Conservation (phyloP, 257 asterid genomes). For the Solanum appendiculatum region DNA sequence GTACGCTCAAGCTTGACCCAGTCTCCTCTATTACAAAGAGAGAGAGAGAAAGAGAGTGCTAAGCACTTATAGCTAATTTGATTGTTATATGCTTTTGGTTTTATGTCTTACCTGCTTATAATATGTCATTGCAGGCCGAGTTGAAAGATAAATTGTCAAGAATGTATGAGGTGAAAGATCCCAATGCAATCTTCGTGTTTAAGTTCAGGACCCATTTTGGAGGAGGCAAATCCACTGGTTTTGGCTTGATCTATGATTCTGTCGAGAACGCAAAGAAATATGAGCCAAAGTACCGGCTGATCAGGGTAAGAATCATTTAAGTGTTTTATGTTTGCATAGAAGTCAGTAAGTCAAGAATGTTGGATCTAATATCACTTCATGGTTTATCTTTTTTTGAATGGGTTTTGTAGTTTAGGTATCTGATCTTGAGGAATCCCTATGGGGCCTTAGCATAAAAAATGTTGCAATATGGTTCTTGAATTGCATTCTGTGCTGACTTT, state of each 20-base stretch:
- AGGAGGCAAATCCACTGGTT: slow-evolving; percentile 78
- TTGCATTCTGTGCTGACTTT: not conserved
- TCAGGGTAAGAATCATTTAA: slow-evolving; percentile 43
- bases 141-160: slow-evolving; percentile 61
- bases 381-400: not conserved
- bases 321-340: not conserved
- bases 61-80: not conserved
- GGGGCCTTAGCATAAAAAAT: not conserved
- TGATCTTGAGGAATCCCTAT: not conserved
- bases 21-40: not conserved
- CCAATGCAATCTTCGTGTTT: slow-evolving; percentile 59
- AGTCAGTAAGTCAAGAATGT: not conserved
- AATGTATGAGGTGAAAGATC: slow-evolving; percentile 58
- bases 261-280: slow-evolving; percentile 72
- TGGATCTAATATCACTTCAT: not conserved
- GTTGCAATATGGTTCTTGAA: not conserved
- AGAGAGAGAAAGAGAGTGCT: not conserved
- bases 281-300: slow-evolving; percentile 86
- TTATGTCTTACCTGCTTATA: not conserved
- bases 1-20: not conserved
- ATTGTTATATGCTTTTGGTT: not conserved
- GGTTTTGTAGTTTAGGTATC: not conserved
- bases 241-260: slow-evolving; percentile 76
- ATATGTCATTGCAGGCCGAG: slow-evolving; percentile 34
- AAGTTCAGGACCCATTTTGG: slow-evolving; percentile 78